Conservation (phyloP, 306 rosid genomes). For the Dalbergia cochinchinensis region DNA sequence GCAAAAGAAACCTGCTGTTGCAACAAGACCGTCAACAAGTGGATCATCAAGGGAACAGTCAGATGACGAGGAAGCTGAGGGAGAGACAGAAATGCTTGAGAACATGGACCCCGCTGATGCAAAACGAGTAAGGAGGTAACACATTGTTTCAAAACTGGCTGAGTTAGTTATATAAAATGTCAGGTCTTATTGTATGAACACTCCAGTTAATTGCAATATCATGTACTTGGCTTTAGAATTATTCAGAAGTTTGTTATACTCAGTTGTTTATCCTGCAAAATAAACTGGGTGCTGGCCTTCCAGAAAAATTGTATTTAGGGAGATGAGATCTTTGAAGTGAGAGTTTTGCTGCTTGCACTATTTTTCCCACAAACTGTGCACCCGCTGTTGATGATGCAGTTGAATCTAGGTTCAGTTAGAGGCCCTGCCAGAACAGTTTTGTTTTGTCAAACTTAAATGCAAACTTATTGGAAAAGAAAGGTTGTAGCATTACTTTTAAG, state of each 20-base stretch:
- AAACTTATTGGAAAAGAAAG: conserved; percentile 19
- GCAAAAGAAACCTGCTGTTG: conserved; percentile 59
- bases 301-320: conserved; percentile 26
- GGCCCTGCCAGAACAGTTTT: conserved; percentile 6
- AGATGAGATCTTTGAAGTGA: conserved; percentile 23
- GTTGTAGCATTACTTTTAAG: conserved; percentile 4
- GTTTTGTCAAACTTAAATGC: conserved; percentile 10
- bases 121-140: conserved; percentile 95
- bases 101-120: conserved; percentile 76
- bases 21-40: conserved; percentile 66
- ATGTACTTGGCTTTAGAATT: conserved; percentile 23
- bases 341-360: conserved; percentile 1
- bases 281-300: conserved; percentile 36
- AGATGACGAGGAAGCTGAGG: conserved; percentile 87
- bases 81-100: conserved; percentile 72
- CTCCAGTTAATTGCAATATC: conserved; percentile 20
- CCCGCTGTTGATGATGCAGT: conserved; percentile 27
- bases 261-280: conserved; percentile 31
- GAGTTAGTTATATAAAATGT: conserved; percentile 28
- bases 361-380: conserved; percentile 17
- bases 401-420: conserved; percentile 33
- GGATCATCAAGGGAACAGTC: conserved; percentile 91
- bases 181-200: not conserved
- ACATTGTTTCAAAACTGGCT: conserved; percentile 42
- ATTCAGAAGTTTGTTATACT: conserved; percentile 30